Evolutionary conservation across 2,329 filamentous ascomycete genomes (phyloP).

Genomic region (Trichoderma sp.): DNA sequence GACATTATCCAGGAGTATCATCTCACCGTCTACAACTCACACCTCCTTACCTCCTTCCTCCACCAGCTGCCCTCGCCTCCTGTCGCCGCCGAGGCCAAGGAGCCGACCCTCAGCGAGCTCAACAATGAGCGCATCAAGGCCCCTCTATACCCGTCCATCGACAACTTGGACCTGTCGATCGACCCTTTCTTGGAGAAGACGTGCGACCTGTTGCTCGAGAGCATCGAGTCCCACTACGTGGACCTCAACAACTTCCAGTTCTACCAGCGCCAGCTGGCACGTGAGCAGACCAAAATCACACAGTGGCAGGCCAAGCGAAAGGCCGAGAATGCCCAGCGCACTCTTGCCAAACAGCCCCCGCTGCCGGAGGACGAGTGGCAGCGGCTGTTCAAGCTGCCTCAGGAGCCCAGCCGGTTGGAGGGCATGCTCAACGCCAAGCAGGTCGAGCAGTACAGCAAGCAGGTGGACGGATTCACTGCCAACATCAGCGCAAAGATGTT

Average conservation of each 20-base stretch:
- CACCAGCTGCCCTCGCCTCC: slow-evolving; percentile 79
- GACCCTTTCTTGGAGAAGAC: slow-evolving; percentile 99
- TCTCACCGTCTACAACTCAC: slow-evolving; percentile 89
- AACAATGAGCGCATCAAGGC: slow-evolving; percentile 58
- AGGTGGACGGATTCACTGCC: slow-evolving; percentile 94
- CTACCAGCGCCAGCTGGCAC: slow-evolving; percentile 89
- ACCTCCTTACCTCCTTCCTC: slow-evolving; percentile 91
- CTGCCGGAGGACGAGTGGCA: slow-evolving; percentile 98
- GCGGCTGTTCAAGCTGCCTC: slow-evolving; percentile 93
- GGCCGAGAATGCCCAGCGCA: slow-evolving; percentile 84
- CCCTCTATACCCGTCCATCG: slow-evolving; percentile 82
- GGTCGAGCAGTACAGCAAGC: slow-evolving; percentile 95
- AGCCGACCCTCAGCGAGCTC: slow-evolving; percentile 75
- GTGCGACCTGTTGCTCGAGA: slow-evolving; percentile 91
- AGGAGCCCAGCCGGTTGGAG: slow-evolving; percentile 89
- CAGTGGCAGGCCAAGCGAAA: slow-evolving; percentile 97
- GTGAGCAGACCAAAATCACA: slow-evolving; percentile 94
- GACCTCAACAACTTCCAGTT: slow-evolving; percentile 98
- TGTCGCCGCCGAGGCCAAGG: slow-evolving; percentile 60
- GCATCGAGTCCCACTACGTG: slow-evolving; percentile 96
- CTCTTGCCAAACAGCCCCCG: slow-evolving; percentile 79
- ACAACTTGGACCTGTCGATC: slow-evolving; percentile 86
- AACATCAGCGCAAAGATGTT: slow-evolving; percentile 97
- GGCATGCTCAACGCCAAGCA: slow-evolving; percentile 93
- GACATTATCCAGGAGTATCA: slow-evolving; percentile 92